A percentile compares a stretch with the other conserved stretches of the same genome.
Evolutionary conservation across 139 green algal species (phyloP).

Genomic region (Limnomonas spitsbergensis): DNA sequence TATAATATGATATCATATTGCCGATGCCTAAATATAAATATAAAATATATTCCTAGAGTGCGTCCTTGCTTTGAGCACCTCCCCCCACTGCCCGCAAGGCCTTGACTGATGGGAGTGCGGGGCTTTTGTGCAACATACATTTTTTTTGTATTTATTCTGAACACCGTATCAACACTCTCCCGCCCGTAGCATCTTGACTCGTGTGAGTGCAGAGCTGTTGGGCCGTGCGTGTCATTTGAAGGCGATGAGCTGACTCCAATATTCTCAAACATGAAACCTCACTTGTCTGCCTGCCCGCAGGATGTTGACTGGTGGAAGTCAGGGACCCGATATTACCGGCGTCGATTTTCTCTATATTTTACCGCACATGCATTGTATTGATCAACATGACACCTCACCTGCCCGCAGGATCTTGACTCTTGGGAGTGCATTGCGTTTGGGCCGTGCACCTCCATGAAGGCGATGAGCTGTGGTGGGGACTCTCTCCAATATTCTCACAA

Average conservation of each 20-base stretch:
- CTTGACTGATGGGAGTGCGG: too few relatives aligned
- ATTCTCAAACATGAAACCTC: not conserved
- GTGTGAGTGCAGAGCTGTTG: not conserved
- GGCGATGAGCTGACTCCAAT: not conserved
- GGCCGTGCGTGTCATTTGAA: not conserved
- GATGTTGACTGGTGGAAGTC: too few relatives aligned
- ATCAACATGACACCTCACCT: not conserved
- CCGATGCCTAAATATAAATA: too few relatives aligned
- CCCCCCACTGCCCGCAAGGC: not conserved
- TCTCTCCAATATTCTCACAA: not conserved
- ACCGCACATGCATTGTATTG: not conserved
- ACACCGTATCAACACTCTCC: not conserved
- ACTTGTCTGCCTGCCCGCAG: not conserved
- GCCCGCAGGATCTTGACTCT: not conserved
- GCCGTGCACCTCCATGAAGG: not conserved
- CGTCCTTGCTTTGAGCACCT: too few relatives aligned
- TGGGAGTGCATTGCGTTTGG: conserved; percentile 3
- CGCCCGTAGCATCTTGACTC: not conserved
- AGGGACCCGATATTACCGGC: too few relatives aligned
- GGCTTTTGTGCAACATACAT: too few relatives aligned
- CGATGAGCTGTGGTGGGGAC: not conserved
- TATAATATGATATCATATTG: too few relatives aligned
- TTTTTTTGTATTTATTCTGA: not conserved
- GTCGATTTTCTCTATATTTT: not conserved
- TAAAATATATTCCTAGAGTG: too few relatives aligned